Base-by-base conservation (phyloP, 2,329 filamentous ascomycete species). In the Stromatinia cepivora region DNA sequence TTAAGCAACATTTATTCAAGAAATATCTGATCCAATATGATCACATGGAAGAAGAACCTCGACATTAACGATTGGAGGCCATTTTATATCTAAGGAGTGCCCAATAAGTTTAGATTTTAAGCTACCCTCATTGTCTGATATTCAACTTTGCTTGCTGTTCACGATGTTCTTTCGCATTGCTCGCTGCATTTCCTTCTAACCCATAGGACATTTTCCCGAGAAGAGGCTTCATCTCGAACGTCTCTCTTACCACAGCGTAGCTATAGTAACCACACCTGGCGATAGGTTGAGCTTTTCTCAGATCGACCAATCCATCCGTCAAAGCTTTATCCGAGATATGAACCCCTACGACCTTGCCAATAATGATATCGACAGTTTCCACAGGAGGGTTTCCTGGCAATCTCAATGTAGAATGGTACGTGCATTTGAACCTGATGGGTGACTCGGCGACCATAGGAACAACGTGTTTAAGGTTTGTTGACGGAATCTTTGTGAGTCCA, bases 401-500 rank as follows among this genome's bases (percentile, higher is more conserved):
- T 1, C 85, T 77, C 1, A 88, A 65, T 0, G 86, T 88, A 2
- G 80, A 80, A 72, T 88, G 82, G 72, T 86, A 85, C 71, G 81
- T 80, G 75, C 86, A 88, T 76, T 88, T 86, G 72, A 88, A 88
- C 63, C 83, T 82, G 3, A 89, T 82, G 0, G 86, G 87, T n/a
- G 80, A 83, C 3, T 79, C 78, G 69, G 80, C 80, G 1, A 88
- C 86, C 83, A 88, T 85, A 0, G 84, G 81, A 3, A 85, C 79
- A 4, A n/a, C 15, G 11, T 66, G 50, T n/a, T 80, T 74, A 20
- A 82, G 78, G 0, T 81, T 46, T 1, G 57, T 77, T 2, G 81
- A 81, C 4, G 78, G 77, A 25, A 82, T 79, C 77, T 87, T 87
- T 53, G 81, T 81, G 17, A 89, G 73, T 0, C 81, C 80, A 0